Evolutionary conservation across 1,139 yeast genomes (phyloP), one percentile per base, ranked within the genome.

Genomic region (Pichiaceae sp.): DNA sequence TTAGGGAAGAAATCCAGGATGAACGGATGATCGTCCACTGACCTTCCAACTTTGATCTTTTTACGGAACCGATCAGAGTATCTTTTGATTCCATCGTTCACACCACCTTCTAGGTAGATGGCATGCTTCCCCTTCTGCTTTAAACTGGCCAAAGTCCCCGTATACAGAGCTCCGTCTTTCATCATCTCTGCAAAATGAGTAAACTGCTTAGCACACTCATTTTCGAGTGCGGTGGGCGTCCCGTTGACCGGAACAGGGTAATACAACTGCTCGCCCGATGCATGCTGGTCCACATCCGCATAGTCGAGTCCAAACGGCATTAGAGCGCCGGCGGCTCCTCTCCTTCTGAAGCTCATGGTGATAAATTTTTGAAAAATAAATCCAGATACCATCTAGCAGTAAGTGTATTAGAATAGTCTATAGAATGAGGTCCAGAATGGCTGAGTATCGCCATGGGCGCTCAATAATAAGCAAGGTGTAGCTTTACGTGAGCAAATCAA

Each of bases 1-100:
- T 66, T 68, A 1, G 97, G 97, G 57, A 89, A 85, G 44, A 82
- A 69, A 39, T 73, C 76, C 20, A 72, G 49, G 43, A 72, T 71
- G 54, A 80, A 86, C 1, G 96, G 95, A 60, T 85, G 93, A 41
- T 84, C 94, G 46, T 80, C 82, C 15, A 83, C 73, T 3, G 93
- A 78, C 39, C 81, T 70, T 1, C 91, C 91, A n/a, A 79, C 71
- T 50, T 74, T 79, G 40, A 84, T 72, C 44, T 75, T 78, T 53
- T 81, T 81, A 47, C 81, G 68, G 55, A 80, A 84, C 51, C 67
- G 69, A 55, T 84, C 95, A 3, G 87, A 73, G 53, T 81, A 82
- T 49, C 95, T 67, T 49, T 77, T 74, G 30, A 84, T 71, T 0
- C 86, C 86, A 53, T 80, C 72, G 39, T 65, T 64, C 3, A 64